phyloP scores from a whole-genome alignment of 805 yeast species.

The Priceomyces fermenticarens region DNA sequence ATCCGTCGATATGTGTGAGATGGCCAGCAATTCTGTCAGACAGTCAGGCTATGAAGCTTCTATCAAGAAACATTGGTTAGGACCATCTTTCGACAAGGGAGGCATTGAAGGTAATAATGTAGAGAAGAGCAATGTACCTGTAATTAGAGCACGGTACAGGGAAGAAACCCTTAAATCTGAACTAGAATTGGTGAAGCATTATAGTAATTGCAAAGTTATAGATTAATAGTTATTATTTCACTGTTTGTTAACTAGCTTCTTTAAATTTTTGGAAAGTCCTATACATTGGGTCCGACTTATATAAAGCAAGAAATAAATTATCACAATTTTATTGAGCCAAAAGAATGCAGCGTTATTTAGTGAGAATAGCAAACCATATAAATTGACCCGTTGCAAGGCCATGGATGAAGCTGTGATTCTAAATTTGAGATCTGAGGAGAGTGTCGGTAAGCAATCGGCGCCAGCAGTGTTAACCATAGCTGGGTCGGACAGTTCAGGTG shows the following conservation, averaged over 20 bases:
- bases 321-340: too few species aligned
- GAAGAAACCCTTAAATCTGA: constrained; percentile 74
- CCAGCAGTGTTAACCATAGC: constrained; percentile 43
- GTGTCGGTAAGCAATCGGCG: too few species aligned
- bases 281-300: too few species aligned
- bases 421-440: too few species aligned
- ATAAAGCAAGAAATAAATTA: too few species aligned
- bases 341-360: too few species aligned
- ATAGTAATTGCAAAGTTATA: constrained; percentile 30
- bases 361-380: too few species aligned
- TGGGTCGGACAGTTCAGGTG: constrained; percentile 85
- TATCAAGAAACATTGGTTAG: constrained; percentile 91
- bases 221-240: neutral
- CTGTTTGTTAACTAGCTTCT: too few species aligned
- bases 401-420: too few species aligned
- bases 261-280: too few species aligned
- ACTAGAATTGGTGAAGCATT: constrained; percentile 62
- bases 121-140: constrained; percentile 93
- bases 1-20: constrained; percentile 95
- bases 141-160: constrained; percentile 79
- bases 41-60: constrained; percentile 93
- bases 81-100: constrained; percentile 52
- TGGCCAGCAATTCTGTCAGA: constrained; percentile 86
- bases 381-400: too few species aligned
- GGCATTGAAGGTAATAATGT: constrained; percentile 85